Evolutionary conservation across 2,329 filamentous ascomycete species (phyloP), one percentile per base, ranked within the genome.

Genomic region (Nemania abortiva): DNA sequence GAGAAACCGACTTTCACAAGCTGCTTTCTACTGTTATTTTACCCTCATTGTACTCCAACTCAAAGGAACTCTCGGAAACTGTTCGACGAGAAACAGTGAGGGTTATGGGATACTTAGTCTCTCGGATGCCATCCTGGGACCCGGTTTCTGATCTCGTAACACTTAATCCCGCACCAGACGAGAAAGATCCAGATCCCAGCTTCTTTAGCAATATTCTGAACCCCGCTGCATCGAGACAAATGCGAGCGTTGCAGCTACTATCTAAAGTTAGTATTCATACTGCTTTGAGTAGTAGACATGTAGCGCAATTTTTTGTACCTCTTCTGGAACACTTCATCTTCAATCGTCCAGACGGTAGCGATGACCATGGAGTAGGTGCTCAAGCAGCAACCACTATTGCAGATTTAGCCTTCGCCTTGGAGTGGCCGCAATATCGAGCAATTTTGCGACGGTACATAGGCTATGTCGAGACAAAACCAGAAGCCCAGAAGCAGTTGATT

Each of bases 191-290:
- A 1, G 86, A 88, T 66, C 83, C 86, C 11, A 92, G 93, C 0
- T 98, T 99, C 83, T 99, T 98, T 84, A 92, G 89, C 80, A 97
- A 98, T 75, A 90, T 98, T 53, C 84, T 98, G 42, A 95, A 96
- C 76, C 95, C 97, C 56, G 94, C 97, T 60, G 91, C 94, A 42
- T 91, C 96, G 68, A 90, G 93, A 72, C 92, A 97, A 75, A 86
- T 97, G 63, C 91, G 95, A 74, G 95, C 96, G 2, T 84, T 99
- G 45, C 90, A 92, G 68, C 87, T 93, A 65, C 84, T 99, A 13
- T 90, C 92, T 65, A 83, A 86, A 9, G 91, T 91, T 70, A 92
- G 93, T 64, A 80, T 84, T 10, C 86, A 86, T 65, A 85, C 88
- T 13, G 85, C 89, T 57, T 84, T 99, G 68, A 87, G 87, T 70